Base-by-base conservation (phyloP, 805 yeast genomes). In the Myxozyma mucilagina region DNA sequence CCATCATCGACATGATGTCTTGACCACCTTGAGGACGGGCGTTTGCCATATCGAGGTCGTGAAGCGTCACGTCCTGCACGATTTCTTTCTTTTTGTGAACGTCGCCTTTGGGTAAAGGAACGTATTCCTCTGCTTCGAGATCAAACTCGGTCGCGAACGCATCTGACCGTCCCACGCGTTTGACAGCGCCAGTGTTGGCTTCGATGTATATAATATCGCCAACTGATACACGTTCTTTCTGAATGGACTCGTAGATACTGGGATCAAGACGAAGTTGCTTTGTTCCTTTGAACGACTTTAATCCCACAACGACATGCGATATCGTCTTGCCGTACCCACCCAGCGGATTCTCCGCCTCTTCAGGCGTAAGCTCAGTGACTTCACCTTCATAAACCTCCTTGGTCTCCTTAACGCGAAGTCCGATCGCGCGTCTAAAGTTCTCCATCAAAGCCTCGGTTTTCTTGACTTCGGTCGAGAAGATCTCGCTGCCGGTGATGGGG, bases 311-410 rank as follows among this genome's bases (percentile, higher is more conserved):
- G 24, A 94, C 99, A 74, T 94, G 97, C 60, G 91, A 81, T 57
- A 94, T 91, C 34, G 98, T 91, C 76, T 94, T 94, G 62, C 99
- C 99, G 74, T 94, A 96, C 42, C 99, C 99, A 8, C 97, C 89
- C 58, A 94, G 83, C 32, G 96, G 87, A 72, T 97, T 84, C 76
- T 90, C 97, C 67, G 91, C 90, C 76, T 90, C 96, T 76, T 90
- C 97, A 2, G 97, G 97, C 31, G 96, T 93, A 71, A 90, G 89
- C 76, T 94, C 99, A 42, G 94, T 97, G 53, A 94, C 97, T 75
- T 94, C 99, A 65, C 99, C 99, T 75, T 94, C 98, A 71, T 93
- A 94, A 7, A 94, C 97, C 75, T 94, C 99, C 72, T 94, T 94
- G 29, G 96, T 91, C 76, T 94, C 99, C 74, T 92, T 93, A 72